phyloP scores from a whole-genome alignment of 208 protist species.

The Crithidia sp. region DNA sequence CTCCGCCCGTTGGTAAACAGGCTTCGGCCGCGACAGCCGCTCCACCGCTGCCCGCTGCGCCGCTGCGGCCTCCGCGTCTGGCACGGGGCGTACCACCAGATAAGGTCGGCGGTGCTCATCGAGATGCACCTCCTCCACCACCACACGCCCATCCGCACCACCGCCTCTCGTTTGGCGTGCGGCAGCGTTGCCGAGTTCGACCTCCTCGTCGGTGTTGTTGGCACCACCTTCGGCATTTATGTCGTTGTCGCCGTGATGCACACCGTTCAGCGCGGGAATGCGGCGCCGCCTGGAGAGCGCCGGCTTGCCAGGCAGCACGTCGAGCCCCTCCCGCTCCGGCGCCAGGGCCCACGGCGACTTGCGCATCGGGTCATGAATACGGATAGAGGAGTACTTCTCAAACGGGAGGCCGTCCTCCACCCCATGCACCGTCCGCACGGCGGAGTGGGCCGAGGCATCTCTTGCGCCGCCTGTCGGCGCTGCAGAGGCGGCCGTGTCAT shows the following conservation, averaged over 20 bases:
- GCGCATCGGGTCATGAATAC: slow-evolving; percentile 54
- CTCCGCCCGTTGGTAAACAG: slow-evolving; percentile 43
- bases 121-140: slow-evolving; percentile 76
- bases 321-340: slow-evolving; percentile 37
- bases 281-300: slow-evolving; percentile 38
- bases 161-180: neutral
- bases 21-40: slow-evolving; percentile 59
- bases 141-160: slow-evolving; percentile 6
- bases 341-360: slow-evolving; percentile 81
- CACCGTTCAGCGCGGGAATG: slow-evolving; percentile 11
- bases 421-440: slow-evolving; percentile 22
- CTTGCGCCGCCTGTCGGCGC: neutral
- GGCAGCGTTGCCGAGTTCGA: neutral
- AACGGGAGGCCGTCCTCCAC: slow-evolving; percentile 46
- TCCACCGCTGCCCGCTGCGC: slow-evolving; percentile 53
- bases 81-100: slow-evolving; percentile 67
- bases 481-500: slow-evolving; percentile 1
- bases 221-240: neutral
- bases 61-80: slow-evolving; percentile 42
- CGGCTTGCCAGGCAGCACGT: slow-evolving; percentile 40
- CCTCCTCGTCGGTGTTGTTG: neutral
- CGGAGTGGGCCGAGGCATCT: neutral
- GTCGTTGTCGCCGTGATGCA: slow-evolving; percentile 15
- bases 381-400: slow-evolving; percentile 60
- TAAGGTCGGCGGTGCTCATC: slow-evolving; percentile 80